Evolutionary conservation across 2,329 filamentous ascomycete species (phyloP).

Genomic region (Tolypocladium paradoxum): DNA sequence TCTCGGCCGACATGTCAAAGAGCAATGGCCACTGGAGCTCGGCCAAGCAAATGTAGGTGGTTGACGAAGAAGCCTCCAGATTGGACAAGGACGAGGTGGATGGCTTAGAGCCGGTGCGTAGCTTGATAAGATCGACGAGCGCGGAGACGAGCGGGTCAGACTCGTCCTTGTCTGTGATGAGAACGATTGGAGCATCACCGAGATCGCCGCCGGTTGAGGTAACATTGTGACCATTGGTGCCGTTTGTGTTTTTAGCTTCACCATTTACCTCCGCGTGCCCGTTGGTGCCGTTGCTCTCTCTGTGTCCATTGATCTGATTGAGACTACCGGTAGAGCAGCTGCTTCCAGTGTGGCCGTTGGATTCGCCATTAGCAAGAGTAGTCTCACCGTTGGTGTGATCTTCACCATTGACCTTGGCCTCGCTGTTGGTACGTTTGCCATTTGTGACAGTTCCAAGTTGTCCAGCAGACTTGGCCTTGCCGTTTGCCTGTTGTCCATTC

Average conservation of each 20-base stretch:
- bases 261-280: too few species aligned
- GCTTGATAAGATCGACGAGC: constrained; percentile 11
- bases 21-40: constrained; percentile 34
- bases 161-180: constrained; percentile 13
- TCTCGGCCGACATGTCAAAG: constrained; percentile 22
- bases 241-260: background rate
- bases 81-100: constrained; percentile 5
- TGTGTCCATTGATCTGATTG: background rate
- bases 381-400: background rate
- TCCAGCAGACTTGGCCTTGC: background rate
- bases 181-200: constrained; percentile 7
- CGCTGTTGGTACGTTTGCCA: background rate
- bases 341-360: background rate
- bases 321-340: background rate
- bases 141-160: constrained; percentile 9
- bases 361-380: background rate
- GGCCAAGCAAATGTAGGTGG: constrained; percentile 27
- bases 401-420: background rate
- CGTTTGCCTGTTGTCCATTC: background rate
- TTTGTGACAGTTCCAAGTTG: background rate
- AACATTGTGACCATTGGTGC: background rate
- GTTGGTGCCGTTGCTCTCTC: background rate
- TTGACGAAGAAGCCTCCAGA: constrained; percentile 8
- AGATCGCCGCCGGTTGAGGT: constrained; percentile 1
- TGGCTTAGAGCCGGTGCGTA: constrained; percentile 10